These are phyloP conservation scores for Zymoseptoria brevis DNA, from an alignment of 2,329 filamentous ascomycete species.

Conservation along the genomic window DNA sequence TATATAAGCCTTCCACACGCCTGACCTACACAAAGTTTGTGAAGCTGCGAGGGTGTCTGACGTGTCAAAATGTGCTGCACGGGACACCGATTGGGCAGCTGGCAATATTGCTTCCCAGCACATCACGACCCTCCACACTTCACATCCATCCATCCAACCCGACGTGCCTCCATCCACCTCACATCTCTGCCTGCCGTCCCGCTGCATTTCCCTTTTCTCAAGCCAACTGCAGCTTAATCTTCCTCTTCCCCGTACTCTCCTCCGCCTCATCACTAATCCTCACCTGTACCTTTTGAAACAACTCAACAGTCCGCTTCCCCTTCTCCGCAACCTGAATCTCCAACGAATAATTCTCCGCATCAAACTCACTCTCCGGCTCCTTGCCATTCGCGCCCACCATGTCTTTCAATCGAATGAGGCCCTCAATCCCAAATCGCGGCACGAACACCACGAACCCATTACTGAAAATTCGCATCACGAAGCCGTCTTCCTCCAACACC, in stretches of 20 bases:
- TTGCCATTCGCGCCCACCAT: slow-evolving; percentile 52
- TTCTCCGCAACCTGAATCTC: slow-evolving; percentile 44
- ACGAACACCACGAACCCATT: slow-evolving; percentile 97
- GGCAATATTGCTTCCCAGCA: background rate
- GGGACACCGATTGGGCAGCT: background rate
- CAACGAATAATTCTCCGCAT: slow-evolving; percentile 77
- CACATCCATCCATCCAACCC: background rate
- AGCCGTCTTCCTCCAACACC: slow-evolving; percentile 75
- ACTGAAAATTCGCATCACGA: slow-evolving; percentile 93
- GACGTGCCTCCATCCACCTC: background rate
- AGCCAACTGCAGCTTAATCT: slow-evolving; percentile 60
- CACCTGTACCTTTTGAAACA: slow-evolving; percentile 89
- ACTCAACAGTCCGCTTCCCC: slow-evolving; percentile 47
- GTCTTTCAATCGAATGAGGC: slow-evolving; percentile 78
- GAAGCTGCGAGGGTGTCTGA: background rate
- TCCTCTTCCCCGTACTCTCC: slow-evolving; percentile 90
- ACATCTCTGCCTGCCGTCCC: background rate
- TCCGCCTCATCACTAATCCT: slow-evolving; percentile 89
- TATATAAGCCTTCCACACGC: background rate
- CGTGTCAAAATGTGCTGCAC: background rate
- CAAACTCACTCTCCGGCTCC: slow-evolving; percentile 71
- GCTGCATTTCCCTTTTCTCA: slow-evolving; percentile 13
- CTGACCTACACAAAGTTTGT: background rate
- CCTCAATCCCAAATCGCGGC: slow-evolving; percentile 90
- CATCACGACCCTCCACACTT: background rate